A percentile compares a stretch with the other conserved stretches of the same genome.
Evolutionary conservation across 139 green algal species (phyloP).

Genomic region (Coccomyxa sp.): DNA sequence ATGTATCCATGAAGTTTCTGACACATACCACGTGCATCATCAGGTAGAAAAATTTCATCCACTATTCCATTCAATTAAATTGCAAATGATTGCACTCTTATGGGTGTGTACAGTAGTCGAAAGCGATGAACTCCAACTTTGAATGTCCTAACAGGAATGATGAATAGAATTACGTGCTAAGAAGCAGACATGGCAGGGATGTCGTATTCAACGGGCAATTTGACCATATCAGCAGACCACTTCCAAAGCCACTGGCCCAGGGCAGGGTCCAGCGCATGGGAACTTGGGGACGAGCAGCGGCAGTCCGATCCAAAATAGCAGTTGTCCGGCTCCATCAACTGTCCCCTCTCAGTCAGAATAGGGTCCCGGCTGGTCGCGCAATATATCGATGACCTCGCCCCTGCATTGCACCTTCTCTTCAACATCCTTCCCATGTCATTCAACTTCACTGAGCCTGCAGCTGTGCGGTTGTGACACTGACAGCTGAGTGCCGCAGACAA

Average conservation of each 20-base stretch:
- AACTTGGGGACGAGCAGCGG: conserved; percentile 22
- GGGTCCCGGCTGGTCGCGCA: conserved; percentile 1
- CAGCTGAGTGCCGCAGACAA: not conserved
- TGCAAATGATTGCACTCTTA: too few species aligned
- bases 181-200: too few species aligned
- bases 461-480: not conserved
- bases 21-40: too few species aligned
- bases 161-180: too few species aligned
- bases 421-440: too few species aligned
- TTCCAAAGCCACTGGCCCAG: conserved; percentile 59
- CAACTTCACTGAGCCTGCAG: not conserved
- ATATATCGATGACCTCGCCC: not conserved
- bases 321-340: conserved; percentile 27
- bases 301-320: conserved; percentile 62
- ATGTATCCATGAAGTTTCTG: too few species aligned
- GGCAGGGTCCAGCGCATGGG: conserved; percentile 22
- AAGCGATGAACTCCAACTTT: too few species aligned
- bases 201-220: conserved; percentile 5
- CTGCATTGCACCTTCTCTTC: not conserved
- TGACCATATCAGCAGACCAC: conserved; percentile 49
- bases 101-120: too few species aligned
- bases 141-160: too few species aligned
- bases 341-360: conserved; percentile 22
- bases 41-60: too few species aligned
- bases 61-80: too few species aligned